phyloP scores from a whole-genome alignment of 176 grass and related monocot species.

The Triticum turgidum region DNA sequence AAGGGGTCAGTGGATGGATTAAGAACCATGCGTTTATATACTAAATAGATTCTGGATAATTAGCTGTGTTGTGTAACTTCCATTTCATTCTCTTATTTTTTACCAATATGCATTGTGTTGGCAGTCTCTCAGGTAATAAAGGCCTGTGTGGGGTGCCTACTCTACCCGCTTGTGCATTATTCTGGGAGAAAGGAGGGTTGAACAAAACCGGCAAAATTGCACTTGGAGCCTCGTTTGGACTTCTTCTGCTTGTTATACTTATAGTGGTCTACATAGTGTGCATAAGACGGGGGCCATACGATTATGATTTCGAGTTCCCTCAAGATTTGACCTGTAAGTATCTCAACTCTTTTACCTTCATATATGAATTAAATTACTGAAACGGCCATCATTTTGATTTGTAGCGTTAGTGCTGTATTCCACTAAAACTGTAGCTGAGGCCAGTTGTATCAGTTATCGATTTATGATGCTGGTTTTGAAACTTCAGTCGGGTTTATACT shows the following conservation, averaged over 20 bases:
- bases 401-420: background rate
- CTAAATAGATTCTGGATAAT: background rate
- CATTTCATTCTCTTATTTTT: background rate
- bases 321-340: constrained; percentile 89
- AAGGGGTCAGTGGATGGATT: background rate
- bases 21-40: background rate
- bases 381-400: background rate
- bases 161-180: constrained; percentile 79
- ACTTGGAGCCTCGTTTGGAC: constrained; percentile 69
- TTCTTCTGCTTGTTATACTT: constrained; percentile 67
- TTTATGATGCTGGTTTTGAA: background rate
- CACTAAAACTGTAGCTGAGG: background rate
- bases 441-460: background rate
- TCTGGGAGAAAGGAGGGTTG: constrained; percentile 92
- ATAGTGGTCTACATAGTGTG: constrained; percentile 85
- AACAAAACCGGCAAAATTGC: constrained; percentile 86
- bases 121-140: constrained; percentile 95
- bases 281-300: constrained; percentile 65
- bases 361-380: background rate
- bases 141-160: constrained; percentile 90
- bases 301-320: constrained; percentile 98
- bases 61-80: background rate
- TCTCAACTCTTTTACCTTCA: background rate
- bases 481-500: background rate
- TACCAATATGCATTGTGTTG: constrained; percentile 18